Percentiles rank a stretch among this genome's conserved stretches.
Conservation (phyloP, 1,139 yeast genomes). For the Meyerozyma guilliermondii region DNA sequence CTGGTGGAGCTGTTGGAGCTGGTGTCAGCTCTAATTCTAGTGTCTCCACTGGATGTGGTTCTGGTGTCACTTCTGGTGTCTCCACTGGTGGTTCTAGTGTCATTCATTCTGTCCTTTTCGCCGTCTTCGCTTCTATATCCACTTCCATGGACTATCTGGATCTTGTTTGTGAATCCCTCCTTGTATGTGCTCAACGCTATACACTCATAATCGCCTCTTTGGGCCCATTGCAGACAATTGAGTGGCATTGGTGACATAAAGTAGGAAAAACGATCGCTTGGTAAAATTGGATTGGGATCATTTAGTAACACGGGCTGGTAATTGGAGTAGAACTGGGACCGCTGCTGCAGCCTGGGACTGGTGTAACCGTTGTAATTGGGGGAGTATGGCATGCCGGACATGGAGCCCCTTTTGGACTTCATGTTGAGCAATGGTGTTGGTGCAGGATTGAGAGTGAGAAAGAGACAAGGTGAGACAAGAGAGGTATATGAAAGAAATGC, state of each 20-base stretch:
- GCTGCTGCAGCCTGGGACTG: slow-evolving; percentile 7
- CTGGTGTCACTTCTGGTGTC: too few relatives aligned
- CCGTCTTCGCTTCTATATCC: slow-evolving; percentile 21
- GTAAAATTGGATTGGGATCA: background rate
- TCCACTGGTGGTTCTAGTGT: too few relatives aligned
- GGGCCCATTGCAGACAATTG: slow-evolving; percentile 66
- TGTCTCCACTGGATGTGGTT: too few relatives aligned
- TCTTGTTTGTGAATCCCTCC: slow-evolving; percentile 61
- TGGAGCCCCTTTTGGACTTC: background rate
- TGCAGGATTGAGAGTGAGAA: too few relatives aligned
- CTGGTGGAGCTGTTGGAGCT: too few relatives aligned
- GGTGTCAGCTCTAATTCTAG: too few relatives aligned
- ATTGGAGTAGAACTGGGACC: slow-evolving; percentile 8
- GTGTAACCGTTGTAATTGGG: slow-evolving; percentile 3
- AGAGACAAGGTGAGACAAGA: too few relatives aligned
- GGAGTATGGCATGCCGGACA: background rate
- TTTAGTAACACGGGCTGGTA: slow-evolving; percentile 3
- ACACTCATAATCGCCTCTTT: slow-evolving; percentile 36
- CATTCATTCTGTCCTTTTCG: background rate
- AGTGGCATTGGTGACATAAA: slow-evolving; percentile 61
- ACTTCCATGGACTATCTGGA: slow-evolving; percentile 44
- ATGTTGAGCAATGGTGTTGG: too few relatives aligned
- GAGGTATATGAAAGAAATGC: too few relatives aligned
- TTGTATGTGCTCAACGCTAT: slow-evolving; percentile 66
- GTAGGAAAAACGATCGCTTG: slow-evolving; percentile 40